Evolutionary conservation across 495 filamentous ascomycete species (phyloP), one percentile per base, ranked within the genome.

Genomic region (Xylaria telfairii): DNA sequence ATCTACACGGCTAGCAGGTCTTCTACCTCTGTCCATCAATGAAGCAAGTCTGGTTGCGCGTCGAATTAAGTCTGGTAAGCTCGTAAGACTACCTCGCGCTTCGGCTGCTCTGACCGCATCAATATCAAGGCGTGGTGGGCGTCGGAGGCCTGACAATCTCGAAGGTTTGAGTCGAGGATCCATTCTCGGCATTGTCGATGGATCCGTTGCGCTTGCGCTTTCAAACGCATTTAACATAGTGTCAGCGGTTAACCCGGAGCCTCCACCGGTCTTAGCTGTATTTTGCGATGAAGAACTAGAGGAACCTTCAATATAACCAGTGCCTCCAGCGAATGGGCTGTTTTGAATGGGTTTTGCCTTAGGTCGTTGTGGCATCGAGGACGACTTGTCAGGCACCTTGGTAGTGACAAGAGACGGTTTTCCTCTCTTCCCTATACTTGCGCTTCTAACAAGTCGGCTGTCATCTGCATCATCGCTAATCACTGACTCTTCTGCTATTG

Each of bases 1-100:
- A 32, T 85, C 86, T 63, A 91, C 82, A 46, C 91, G 84, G 75
- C 93, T 96, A 42, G 90, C 92, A 32, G 96, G 97, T 71, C 89
- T 81, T 72, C 79, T 88, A 5, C 96, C 96, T 69, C 89, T 91
- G 73, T 98, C 96, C 71, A 99, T 86, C 75, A 95, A 94, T 0
- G 94, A 87, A 6, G 96, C 96, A 30, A 98, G 83, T 72, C 89
- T 90, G 1, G 95, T 98, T 3, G 96, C 96, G 57, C 96, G 87
- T 71, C 89, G 86, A 69, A 99, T 98, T 66, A 99, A 82, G 80
- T 98, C 96, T 0, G 94, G 91, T 63, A 99, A 81, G 80, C 94
- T 97, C 6, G 96, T 97, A 72, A 97, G 82, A 75, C 94, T 97
- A 10, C 93, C 94, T 72, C 94, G 88, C 13, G 91, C 86, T 74